Evolutionary conservation across 108 stramenopile species (phyloP), one percentile per base, ranked within the genome.

Genomic region (Skeletonema tropicum): DNA sequence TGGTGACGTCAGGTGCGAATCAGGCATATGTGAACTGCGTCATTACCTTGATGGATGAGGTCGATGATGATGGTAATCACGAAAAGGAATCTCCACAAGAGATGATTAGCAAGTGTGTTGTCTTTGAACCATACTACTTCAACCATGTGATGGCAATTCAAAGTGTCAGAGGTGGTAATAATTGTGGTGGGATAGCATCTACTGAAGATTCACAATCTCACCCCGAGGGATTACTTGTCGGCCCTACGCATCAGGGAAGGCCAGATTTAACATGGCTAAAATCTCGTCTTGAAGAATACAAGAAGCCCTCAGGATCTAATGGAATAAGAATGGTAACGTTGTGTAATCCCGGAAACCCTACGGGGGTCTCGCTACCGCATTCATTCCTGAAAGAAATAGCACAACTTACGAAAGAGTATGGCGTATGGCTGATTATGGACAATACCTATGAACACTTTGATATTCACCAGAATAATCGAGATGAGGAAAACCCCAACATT

Each of bases 391-490:
- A 89, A 62, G 76, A 87, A 49, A 73, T 92, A 3, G 87, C 86
- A 12, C 79, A 81, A 29, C 70, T 98, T 5, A 97, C 96, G 61
- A 71, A 69, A 21, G 30, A 92, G 46, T 67, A 82, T 59, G 75
- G 78, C 19, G 85, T 84, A 0, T 98, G 96, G 96, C 77, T 97
- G 33, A 83, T 97, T 7, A 71, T 98, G 68, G 98, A 98, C 75
- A 90, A 95, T 62, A 97, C 97, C 12, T 98, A 98, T 76, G 94
- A 97, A 64, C 92, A 97, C 71, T 98, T 98, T 82, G 90, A 91
- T 64, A 58, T 84, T 48, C 23, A 39, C 26, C 29, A 59, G 33
- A 67, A 62, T 19, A 86, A 80, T 35, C 48, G 80, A 58, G 68
- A 83, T 55, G 71, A 26, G 31, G 68, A 75, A 41, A 74, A 79